Base-by-base conservation (phyloP, 495 filamentous ascomycete genomes). In the Neurospora discreta region DNA sequence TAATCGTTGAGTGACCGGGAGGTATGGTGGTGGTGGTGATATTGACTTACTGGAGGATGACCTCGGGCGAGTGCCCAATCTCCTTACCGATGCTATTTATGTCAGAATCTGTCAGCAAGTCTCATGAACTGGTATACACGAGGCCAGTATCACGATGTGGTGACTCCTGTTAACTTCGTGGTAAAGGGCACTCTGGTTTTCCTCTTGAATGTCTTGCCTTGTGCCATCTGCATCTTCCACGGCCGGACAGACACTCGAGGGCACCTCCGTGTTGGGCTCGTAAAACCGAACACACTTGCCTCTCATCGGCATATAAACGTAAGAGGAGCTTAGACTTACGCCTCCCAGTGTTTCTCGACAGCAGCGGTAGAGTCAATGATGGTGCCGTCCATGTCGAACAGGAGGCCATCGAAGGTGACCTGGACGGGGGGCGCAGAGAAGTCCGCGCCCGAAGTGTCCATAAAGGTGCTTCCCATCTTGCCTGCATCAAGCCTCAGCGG, bases 321-420 rank as follows among this genome's bases (percentile, higher is more conserved):
- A 4, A 16, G 7, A 30, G 44, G 20, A 33, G 16, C 3, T 30
- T 9, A 15, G 15, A 60, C 87, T 84, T 82, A 94, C 92, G 87
- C 85, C 73, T 92, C 85, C 95, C 95, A 99, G 81, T 97, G 91
- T 80, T 97, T 97, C 70, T 93, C 88, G 43, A 99, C 94, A 15
- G 95, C 95, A 44, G 84, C 80, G 1, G 92, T 94, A 8, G 90
- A 92, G 74, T 94, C 90, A 73, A 93, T 90, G 73, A 93, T 93
- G 65, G 91, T 93, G 38, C 91, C 93, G 76, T 96, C 94, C 87
- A 97, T 94, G 81, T 98, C 95, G 75, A 97, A 97, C 5, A 98
- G 87, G 39, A 97, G 80, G 10, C 91, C 94, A 76, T 90, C 86
- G 76, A 95, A 96, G 18, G 85, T 82, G 74, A 89, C 85, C 30